Percentiles rank a stretch among this genome's conserved stretches.
phyloP scores from a whole-genome alignment of 352 stramenopile genomes.

The Phytophthora ohioensis region DNA sequence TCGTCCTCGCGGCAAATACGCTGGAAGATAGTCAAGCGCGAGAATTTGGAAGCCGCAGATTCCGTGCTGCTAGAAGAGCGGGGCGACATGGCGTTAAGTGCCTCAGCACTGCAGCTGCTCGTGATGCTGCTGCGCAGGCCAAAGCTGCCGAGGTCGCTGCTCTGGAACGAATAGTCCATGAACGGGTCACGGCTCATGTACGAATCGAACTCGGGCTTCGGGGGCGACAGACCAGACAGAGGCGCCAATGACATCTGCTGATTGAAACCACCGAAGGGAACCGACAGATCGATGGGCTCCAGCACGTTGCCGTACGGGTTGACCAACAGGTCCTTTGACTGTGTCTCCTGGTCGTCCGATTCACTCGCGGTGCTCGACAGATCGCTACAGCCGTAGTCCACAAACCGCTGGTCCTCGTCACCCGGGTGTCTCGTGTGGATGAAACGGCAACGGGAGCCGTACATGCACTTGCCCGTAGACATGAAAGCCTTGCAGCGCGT shows the following conservation, averaged over 20 bases:
- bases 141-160: constrained; percentile 43
- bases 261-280: constrained; percentile 70
- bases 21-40: constrained; percentile 83
- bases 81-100: constrained; percentile 50
- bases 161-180: constrained; percentile 50
- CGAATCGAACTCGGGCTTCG: constrained; percentile 47
- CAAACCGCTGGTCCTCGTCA: constrained; percentile 50
- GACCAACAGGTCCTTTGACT: constrained; percentile 63
- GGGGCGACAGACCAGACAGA: constrained; percentile 39
- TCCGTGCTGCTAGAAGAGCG: constrained; percentile 43
- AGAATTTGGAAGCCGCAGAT: constrained; percentile 61
- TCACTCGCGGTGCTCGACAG: constrained; percentile 73
- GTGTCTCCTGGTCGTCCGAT: constrained; percentile 66
- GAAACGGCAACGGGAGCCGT: constrained; percentile 89
- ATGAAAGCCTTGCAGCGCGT: constrained; percentile 91
- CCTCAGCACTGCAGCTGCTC: constrained; percentile 42
- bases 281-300: constrained; percentile 68
- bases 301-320: constrained; percentile 73
- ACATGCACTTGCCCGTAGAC: constrained; percentile 87
- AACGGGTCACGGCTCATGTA: constrained; percentile 64
- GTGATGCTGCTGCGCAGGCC: constrained; percentile 32
- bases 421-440: constrained; percentile 66
- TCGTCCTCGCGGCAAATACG: constrained; percentile 82
- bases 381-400: constrained; percentile 45
- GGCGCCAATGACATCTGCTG: constrained; percentile 65